Percentiles rank a stretch among this genome's conserved stretches.
Evolutionary conservation across 164 flowering plant species (phyloP).

Genomic region (Vitis vinifera): ASM3070453v1 NC_081817.1:18527501-18528000

Average conservation of each 20-base stretch:
- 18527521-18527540: too few relatives aligned
- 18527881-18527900: too few relatives aligned
- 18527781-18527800: not conserved
- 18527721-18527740: conserved; percentile 50
- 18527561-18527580: not conserved
- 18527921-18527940: too few relatives aligned
- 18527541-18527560: not conserved
- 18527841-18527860: not conserved
- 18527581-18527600: too few relatives aligned
- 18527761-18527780: not conserved
- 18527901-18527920: too few relatives aligned
- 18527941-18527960: too few relatives aligned
- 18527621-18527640: conserved; percentile 29
- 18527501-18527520: too few relatives aligned
- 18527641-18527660: conserved; percentile 52
- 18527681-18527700: conserved; percentile 74
- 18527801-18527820: not conserved
- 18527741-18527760: not conserved
- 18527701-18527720: conserved; percentile 78
- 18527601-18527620: not conserved
- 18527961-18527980: not conserved
- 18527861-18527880: not conserved
- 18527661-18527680: conserved; percentile 83
- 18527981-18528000: not conserved
- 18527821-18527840: not conserved